Percentiles rank a stretch among this genome's conserved stretches.
Conservation (phyloP, 192 early-diverging fungal genomes). For the Gamsiella multidivaricata region DNA sequence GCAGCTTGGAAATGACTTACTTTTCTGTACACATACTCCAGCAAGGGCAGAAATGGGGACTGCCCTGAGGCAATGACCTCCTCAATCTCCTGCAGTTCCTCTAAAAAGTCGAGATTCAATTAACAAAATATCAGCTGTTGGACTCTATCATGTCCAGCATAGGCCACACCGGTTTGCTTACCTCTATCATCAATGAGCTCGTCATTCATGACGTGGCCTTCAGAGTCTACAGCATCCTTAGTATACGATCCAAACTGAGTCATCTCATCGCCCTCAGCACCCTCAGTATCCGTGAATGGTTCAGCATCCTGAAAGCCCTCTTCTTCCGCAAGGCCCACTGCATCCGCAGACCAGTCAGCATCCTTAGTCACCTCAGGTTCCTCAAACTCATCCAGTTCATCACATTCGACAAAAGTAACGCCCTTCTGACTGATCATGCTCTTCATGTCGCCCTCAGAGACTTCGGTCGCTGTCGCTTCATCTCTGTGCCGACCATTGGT, state of each 20-base stretch:
- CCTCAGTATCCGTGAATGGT: conserved; percentile 9
- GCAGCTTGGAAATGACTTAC: conserved; percentile 19
- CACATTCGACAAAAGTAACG: neutral
- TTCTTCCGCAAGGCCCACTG: neutral
- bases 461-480: conserved; percentile 1
- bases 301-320: conserved; percentile 4
- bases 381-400: too few species aligned
- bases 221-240: conserved; percentile 12
- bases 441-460: conserved; percentile 11
- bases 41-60: conserved; percentile 29
- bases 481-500: neutral
- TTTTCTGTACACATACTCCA: conserved; percentile 12
- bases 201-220: conserved; percentile 3
- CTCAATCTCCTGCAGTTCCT: conserved; percentile 29
- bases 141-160: conserved; percentile 2
- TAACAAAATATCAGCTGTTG: conserved; percentile 9
- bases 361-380: too few species aligned
- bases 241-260: conserved; percentile 20
- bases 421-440: conserved; percentile 7
- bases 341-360: too few species aligned
- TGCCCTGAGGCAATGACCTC: conserved; percentile 23
- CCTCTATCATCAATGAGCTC: conserved; percentile 3
- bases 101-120: conserved; percentile 17
- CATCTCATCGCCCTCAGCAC: conserved; percentile 14
- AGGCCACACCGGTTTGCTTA: conserved; percentile 13